phyloP scores from a whole-genome alignment of 2,329 filamentous ascomycete species.

The Plectosphaerella cucumerina region DNA sequence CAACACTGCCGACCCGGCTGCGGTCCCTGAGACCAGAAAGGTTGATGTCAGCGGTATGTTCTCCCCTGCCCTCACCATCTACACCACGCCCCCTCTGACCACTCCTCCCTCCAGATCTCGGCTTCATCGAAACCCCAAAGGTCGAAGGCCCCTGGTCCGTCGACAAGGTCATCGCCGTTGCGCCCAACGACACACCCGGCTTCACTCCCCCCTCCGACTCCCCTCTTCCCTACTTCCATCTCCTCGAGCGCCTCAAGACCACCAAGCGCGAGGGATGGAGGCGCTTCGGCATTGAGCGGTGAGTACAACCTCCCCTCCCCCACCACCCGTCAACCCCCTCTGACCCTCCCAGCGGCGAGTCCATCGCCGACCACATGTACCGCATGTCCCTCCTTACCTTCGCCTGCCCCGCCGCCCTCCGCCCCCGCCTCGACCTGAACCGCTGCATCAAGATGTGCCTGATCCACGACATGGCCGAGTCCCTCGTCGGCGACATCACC shows the following conservation, averaged over 20 bases:
- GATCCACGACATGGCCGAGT: conserved; percentile 96
- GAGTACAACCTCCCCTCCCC: conserved; percentile 1
- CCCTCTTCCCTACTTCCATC: conserved; percentile 88
- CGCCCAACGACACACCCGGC: not conserved
- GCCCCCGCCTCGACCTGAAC: conserved; percentile 67
- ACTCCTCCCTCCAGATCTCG: conserved; percentile 13
- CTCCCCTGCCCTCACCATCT: not conserved
- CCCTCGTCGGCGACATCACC: conserved; percentile 93
- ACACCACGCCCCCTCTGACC: too few relatives aligned
- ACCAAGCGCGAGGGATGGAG: conserved; percentile 96
- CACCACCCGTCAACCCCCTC: not conserved
- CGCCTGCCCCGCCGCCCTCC: conserved; percentile 75
- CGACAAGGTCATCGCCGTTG: conserved; percentile 13
- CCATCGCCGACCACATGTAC: conserved; percentile 98
- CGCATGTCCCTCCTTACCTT: conserved; percentile 97
- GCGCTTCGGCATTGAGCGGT: conserved; percentile 71
- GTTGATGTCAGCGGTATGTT: conserved; percentile 10
- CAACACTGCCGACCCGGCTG: not conserved
- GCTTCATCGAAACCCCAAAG: conserved; percentile 15
- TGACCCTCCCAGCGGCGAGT: conserved; percentile 61
- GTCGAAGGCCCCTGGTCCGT: conserved; percentile 19
- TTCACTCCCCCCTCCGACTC: conserved; percentile 39
- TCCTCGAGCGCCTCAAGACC: conserved; percentile 91
- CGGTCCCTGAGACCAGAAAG: conserved; percentile 1
- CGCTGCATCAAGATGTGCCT: conserved; percentile 94